These are phyloP conservation scores for Metschnikowia hibisci DNA, from an alignment of 805 yeast species.

Conservation along the genomic window DNA sequence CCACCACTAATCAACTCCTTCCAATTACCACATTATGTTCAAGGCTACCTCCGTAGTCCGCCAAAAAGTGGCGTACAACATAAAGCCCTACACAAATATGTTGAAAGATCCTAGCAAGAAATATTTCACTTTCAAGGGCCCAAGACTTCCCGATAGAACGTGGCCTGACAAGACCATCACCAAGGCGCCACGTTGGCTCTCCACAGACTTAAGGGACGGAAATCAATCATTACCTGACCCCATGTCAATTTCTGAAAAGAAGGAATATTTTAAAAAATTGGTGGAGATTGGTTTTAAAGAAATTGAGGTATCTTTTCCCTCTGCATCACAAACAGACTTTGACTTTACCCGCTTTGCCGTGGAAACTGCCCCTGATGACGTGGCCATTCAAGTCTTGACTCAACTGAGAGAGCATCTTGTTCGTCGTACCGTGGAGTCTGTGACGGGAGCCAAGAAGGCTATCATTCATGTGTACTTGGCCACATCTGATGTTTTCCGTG, in stretches of 20 bases:
- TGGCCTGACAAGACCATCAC: conserved; percentile 69
- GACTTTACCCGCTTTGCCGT: conserved; percentile 80
- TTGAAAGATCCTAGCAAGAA: conserved; percentile 65
- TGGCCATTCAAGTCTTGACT: conserved; percentile 65
- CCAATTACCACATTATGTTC: conserved; percentile 21
- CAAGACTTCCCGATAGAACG: conserved; percentile 56
- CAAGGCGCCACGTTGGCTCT: conserved; percentile 76
- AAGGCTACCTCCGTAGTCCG: conserved; percentile 22
- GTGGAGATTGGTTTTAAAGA: conserved; percentile 74
- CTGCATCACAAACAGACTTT: conserved; percentile 79
- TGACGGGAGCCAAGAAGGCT: conserved; percentile 70
- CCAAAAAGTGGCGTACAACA: conserved; percentile 23
- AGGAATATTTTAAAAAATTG: conserved; percentile 68
- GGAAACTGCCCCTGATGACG: conserved; percentile 74
- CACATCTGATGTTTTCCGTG: conserved; percentile 70
- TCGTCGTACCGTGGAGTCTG: conserved; percentile 69
- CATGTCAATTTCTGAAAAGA: conserved; percentile 70
- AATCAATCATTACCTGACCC: conserved; percentile 82
- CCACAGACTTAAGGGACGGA: conserved; percentile 78
- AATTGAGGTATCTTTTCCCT: conserved; percentile 77
- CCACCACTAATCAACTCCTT: too few relatives aligned
- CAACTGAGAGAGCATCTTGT: conserved; percentile 75
- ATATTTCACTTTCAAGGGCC: conserved; percentile 53
- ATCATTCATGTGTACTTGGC: conserved; percentile 72
- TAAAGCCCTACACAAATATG: conserved; percentile 41